Conservation (phyloP, 805 yeast genomes). For the Wickerhamiella azyma region DNA sequence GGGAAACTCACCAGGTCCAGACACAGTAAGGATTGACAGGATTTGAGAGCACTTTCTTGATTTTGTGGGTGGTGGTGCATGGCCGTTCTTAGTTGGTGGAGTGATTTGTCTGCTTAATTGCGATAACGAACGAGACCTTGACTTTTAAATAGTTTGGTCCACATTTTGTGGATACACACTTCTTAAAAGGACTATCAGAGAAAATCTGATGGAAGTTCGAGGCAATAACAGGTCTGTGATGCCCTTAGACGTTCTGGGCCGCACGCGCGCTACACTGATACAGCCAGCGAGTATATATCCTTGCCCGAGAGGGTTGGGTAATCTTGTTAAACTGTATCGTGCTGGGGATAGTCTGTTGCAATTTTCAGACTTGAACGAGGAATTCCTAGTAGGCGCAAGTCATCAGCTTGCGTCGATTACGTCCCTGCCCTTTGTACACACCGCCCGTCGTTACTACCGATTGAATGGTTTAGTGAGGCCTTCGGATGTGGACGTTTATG, state of each 20-base stretch:
- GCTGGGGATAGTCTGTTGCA: constrained; percentile 31
- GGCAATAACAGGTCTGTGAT: constrained; percentile 32
- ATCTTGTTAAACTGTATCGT: constrained; percentile 32
- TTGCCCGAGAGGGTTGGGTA: constrained; percentile 32
- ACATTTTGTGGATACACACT: too few relatives aligned
- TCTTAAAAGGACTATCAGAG: constrained; percentile 31
- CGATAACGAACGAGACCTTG: constrained; percentile 37
- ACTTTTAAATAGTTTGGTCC: constrained; percentile 27
- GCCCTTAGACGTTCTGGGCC: constrained; percentile 34
- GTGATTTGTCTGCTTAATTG: constrained; percentile 38
- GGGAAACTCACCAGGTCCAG: constrained; percentile 14
- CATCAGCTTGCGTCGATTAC: constrained; percentile 35
- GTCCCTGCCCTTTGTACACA: constrained; percentile 35
- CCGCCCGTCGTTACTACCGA: constrained; percentile 35
- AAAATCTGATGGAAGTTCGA: constrained; percentile 34
- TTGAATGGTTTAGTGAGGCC: constrained; percentile 34
- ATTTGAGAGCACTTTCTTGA: constrained; percentile 16
- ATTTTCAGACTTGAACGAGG: constrained; percentile 36
- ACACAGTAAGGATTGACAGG: constrained; percentile 14
- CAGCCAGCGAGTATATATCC: constrained; percentile 32
- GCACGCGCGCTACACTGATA: constrained; percentile 37
- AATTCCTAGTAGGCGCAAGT: constrained; percentile 36
- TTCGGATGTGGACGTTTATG: constrained; percentile 27
- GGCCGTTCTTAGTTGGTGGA: constrained; percentile 20
- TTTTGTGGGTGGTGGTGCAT: constrained; percentile 19